Percentiles rank a stretch among this genome's conserved stretches.
Evolutionary conservation across 257 asterid species (phyloP).

Genomic region (Salvia rosmarinus): DNA sequence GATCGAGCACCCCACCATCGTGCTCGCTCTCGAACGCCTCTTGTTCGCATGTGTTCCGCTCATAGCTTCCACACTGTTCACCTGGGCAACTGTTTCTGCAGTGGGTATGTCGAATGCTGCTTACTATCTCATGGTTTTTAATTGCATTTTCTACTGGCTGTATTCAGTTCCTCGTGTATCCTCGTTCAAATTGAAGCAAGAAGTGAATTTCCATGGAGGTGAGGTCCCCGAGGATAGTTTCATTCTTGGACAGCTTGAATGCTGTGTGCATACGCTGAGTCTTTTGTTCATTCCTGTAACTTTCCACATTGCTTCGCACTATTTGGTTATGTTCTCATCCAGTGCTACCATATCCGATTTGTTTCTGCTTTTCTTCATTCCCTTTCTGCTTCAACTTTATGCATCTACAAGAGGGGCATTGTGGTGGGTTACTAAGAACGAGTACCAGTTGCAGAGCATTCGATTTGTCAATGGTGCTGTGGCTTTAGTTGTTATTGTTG

Average conservation of each 20-base stretch:
- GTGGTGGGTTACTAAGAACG: slow-evolving; percentile 97
- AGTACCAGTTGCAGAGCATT: slow-evolving; percentile 77
- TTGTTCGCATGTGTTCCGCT: slow-evolving; percentile 85
- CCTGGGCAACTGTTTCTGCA: slow-evolving; percentile 97
- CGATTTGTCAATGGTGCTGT: slow-evolving; percentile 84
- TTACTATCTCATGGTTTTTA: slow-evolving; percentile 83
- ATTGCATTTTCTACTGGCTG: slow-evolving; percentile 91
- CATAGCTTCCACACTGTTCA: slow-evolving; percentile 67
- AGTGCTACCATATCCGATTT: slow-evolving; percentile 67
- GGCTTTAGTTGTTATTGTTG: slow-evolving; percentile 70
- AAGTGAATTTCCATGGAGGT: slow-evolving; percentile 78
- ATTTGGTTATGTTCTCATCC: slow-evolving; percentile 67
- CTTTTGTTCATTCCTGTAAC: slow-evolving; percentile 74
- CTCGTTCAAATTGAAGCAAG: slow-evolving; percentile 77
- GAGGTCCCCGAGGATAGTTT: slow-evolving; percentile 69
- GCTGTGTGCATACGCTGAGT: slow-evolving; percentile 84
- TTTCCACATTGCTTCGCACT: slow-evolving; percentile 81
- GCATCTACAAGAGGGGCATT: slow-evolving; percentile 93
- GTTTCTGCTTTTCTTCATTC: slow-evolving; percentile 85
- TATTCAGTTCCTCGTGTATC: slow-evolving; percentile 86
- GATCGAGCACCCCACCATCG: slow-evolving; percentile 88
- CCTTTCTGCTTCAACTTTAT: slow-evolving; percentile 85
- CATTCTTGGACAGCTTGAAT: slow-evolving; percentile 84
- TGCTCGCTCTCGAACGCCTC: slow-evolving; percentile 83
- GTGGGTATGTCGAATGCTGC: slow-evolving; percentile 87